These are phyloP conservation scores for Epichloe aotearoae DNA, from an alignment of 2,329 filamentous ascomycete genomes.

Conservation along the genomic window DNA sequence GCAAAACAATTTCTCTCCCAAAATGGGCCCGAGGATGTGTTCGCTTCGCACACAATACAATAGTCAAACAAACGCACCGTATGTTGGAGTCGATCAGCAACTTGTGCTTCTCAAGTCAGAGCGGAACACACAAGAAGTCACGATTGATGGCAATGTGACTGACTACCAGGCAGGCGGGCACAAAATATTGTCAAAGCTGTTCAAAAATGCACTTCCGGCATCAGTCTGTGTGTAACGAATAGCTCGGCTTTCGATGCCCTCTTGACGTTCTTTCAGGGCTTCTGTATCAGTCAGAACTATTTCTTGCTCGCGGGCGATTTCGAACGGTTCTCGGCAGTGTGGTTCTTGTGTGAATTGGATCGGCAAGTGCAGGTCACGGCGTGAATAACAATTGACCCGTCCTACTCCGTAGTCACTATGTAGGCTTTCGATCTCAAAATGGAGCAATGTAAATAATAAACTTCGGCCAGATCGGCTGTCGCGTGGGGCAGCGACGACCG, in stretches of 20 bases:
- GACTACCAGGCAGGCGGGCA: background rate
- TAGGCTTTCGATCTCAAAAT: background rate
- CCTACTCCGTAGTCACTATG: background rate
- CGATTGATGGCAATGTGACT: background rate
- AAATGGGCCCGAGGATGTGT: background rate
- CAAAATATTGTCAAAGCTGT: background rate
- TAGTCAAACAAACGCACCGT: constrained; percentile 1
- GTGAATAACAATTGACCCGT: background rate
- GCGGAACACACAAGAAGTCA: background rate
- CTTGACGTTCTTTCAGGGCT: background rate
- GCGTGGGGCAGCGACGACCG: background rate
- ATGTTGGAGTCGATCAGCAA: background rate
- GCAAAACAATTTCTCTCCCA: background rate
- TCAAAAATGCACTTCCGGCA: background rate
- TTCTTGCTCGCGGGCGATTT: background rate
- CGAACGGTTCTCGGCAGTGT: background rate
- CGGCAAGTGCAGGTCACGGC: background rate
- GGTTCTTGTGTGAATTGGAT: background rate
- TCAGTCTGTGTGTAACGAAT: background rate
- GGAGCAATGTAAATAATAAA: background rate
- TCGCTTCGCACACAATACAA: background rate
- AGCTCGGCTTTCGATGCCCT: background rate
- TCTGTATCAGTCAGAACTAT: too few species aligned
- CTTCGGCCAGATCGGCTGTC: background rate
- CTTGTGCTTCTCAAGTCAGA: background rate